A percentile compares a stretch with the other conserved stretches of the same genome.
phyloP scores from a whole-genome alignment of 768 basidiomycete species.

The Suillus americanus region DNA sequence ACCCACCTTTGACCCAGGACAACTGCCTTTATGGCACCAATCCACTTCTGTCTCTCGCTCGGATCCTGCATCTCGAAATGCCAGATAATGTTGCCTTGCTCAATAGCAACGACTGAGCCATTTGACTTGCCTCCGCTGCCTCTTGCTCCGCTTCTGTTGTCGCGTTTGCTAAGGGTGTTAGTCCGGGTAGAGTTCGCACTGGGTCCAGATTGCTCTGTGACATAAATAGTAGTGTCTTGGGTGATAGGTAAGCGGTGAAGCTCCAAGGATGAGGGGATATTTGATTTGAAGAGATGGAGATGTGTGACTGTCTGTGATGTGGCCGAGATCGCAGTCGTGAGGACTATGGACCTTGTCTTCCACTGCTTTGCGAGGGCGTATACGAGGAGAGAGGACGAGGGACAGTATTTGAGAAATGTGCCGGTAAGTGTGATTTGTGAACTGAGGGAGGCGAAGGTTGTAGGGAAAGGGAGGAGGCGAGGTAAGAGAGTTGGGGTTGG shows the following conservation, averaged over 20 bases:
- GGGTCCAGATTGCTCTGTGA: slow-evolving; percentile 24
- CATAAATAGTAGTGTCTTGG: slow-evolving; percentile 73
- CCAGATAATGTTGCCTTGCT: slow-evolving; percentile 63
- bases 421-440: slow-evolving; percentile 54
- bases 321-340: slow-evolving; percentile 40
- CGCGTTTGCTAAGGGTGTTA: slow-evolving; percentile 7
- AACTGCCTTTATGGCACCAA: slow-evolving; percentile 67
- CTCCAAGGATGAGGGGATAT: slow-evolving; percentile 60
- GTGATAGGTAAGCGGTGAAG: slow-evolving; percentile 75
- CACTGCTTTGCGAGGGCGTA: slow-evolving; percentile 74
- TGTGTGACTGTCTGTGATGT: slow-evolving; percentile 40
- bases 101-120: slow-evolving; percentile 15
- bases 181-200: background rate
- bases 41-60: slow-evolving; percentile 72
- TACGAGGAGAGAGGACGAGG: slow-evolving; percentile 65
- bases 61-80: slow-evolving; percentile 64
- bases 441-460: slow-evolving; percentile 47
- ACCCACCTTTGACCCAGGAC: slow-evolving; percentile 54
- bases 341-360: slow-evolving; percentile 63
- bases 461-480: slow-evolving; percentile 57
- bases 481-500: slow-evolving; percentile 25
- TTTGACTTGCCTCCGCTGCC: background rate
- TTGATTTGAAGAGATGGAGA: slow-evolving; percentile 73
- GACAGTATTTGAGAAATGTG: slow-evolving; percentile 66
- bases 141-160: background rate